Conservation (phyloP, 164 flowering plant species). For the grape (Vitis vinifera) region ASM3070453v1 NC_081818.1:27185001-27185500, state of each 20-base stretch:
- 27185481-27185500: conserved; percentile 7
- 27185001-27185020: too few species aligned
- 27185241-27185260: conserved; percentile 1
- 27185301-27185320: conserved; percentile 8
- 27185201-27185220: neutral
- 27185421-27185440: conserved; percentile 26
- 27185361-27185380: conserved; percentile 6
- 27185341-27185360: neutral
- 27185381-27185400: conserved; percentile 20
- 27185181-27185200: conserved; percentile 8
- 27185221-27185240: conserved; percentile 24
- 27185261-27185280: conserved; percentile 30
- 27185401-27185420: neutral
- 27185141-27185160: conserved; percentile 20
- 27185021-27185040: too few species aligned
- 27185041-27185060: too few species aligned
- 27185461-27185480: conserved; percentile 16
- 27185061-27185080: neutral
- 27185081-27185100: neutral
- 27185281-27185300: conserved; percentile 38
- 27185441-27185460: conserved; percentile 26
- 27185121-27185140: conserved; percentile 23
- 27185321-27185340: conserved; percentile 2
- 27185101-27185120: neutral
- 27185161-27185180: conserved; percentile 24